A percentile compares a stretch with the other conserved stretches of the same genome.
Evolutionary conservation across 495 filamentous ascomycete species (phyloP).

Genomic region (Penicillium canariense): DNA sequence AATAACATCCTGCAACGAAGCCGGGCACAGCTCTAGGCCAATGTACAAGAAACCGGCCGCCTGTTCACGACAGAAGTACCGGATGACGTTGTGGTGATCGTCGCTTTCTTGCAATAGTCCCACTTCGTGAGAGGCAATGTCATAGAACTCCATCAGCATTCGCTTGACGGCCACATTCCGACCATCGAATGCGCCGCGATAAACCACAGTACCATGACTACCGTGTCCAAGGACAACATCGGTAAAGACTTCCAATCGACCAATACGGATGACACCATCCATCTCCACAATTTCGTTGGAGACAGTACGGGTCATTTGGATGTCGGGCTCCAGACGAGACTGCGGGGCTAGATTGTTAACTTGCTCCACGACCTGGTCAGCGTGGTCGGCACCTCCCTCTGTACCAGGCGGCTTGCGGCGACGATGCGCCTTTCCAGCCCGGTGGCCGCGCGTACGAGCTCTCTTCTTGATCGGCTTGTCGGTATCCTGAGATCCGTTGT

Average conservation of each 20-base stretch:
- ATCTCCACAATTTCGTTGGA: constrained; percentile 42
- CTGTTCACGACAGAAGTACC: constrained; percentile 89
- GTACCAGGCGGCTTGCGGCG: constrained; percentile 53
- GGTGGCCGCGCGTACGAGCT: constrained; percentile 66
- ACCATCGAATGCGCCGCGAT: constrained; percentile 81
- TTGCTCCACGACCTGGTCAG: constrained; percentile 44
- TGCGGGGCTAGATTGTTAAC: constrained; percentile 39
- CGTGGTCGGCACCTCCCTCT: constrained; percentile 43
- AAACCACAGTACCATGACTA: constrained; percentile 84
- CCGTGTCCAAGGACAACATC: constrained; percentile 73
- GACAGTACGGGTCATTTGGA: constrained; percentile 40
- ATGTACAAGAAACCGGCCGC: constrained; percentile 93
- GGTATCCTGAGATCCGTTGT: constrained; percentile 41
- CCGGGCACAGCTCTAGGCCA: constrained; percentile 91
- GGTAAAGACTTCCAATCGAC: constrained; percentile 69
- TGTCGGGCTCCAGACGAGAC: constrained; percentile 55
- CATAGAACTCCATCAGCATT: constrained; percentile 92
- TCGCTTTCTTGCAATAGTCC: constrained; percentile 87
- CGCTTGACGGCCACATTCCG: constrained; percentile 94
- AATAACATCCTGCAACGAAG: constrained; percentile 85
- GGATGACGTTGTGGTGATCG: constrained; percentile 93
- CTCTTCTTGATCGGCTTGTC: constrained; percentile 72
- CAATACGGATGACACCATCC: constrained; percentile 62
- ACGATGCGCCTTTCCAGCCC: constrained; percentile 74
- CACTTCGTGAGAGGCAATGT: constrained; percentile 93